Percentiles rank a stretch among this genome's conserved stretches.
Conservation (phyloP, 495 filamentous ascomycete genomes). For the Gamarada debralockiae region DNA sequence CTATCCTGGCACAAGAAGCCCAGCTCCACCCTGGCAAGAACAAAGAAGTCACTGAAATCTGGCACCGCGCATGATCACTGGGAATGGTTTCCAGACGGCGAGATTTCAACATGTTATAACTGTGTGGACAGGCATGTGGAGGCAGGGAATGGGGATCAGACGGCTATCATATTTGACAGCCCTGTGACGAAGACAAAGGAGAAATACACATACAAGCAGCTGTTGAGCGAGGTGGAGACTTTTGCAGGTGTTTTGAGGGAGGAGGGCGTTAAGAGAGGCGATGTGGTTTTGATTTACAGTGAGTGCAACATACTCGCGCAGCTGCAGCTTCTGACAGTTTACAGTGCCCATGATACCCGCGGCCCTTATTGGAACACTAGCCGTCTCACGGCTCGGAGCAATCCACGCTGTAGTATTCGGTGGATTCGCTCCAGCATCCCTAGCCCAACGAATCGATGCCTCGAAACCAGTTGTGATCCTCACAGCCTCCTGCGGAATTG, state of each 20-base stretch:
- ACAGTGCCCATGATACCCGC: conserved; percentile 95
- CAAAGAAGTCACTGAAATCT: conserved; percentile 36
- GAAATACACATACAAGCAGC: conserved; percentile 65
- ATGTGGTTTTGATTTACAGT: conserved; percentile 95
- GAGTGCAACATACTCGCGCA: conserved; percentile 21
- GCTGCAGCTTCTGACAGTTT: background rate
- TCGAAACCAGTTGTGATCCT: conserved; percentile 71
- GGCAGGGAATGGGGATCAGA: conserved; percentile 63
- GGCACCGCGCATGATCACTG: conserved; percentile 52
- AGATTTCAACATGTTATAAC: conserved; percentile 88
- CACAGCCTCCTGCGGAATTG: conserved; percentile 90
- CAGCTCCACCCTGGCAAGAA: conserved; percentile 36
- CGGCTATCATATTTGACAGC: conserved; percentile 84
- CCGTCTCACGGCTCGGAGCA: conserved; percentile 76
- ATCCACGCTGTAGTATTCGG: conserved; percentile 92
- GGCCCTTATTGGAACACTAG: conserved; percentile 78
- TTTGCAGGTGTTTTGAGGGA: conserved; percentile 80
- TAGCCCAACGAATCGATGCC: conserved; percentile 87
- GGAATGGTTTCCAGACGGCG: conserved; percentile 86
- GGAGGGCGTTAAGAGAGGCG: conserved; percentile 79
- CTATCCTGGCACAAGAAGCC: conserved; percentile 80
- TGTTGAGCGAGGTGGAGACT: conserved; percentile 79
- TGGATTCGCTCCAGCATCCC: conserved; percentile 75
- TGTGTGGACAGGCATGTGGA: conserved; percentile 86
- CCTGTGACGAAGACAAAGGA: conserved; percentile 76